Evolutionary conservation across 2,329 filamentous ascomycete species (phyloP).

Genomic region (Aspergillus sp.): DNA sequence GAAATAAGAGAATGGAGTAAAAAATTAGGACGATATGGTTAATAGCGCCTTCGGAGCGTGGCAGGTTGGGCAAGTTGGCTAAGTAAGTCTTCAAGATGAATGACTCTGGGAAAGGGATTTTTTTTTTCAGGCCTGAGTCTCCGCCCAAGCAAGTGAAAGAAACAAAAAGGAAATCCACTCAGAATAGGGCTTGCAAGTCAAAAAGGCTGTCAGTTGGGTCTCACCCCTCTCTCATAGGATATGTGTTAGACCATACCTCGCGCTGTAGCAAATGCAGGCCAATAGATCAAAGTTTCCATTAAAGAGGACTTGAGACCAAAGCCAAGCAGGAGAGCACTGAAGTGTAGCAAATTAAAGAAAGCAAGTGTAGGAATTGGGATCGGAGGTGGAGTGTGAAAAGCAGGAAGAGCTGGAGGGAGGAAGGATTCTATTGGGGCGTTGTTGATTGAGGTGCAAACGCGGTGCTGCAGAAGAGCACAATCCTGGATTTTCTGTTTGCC

Average conservation of each 20-base stretch:
- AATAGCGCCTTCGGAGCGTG: too few species aligned
- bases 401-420: neutral
- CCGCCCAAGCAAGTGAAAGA: neutral
- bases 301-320: neutral
- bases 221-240: neutral
- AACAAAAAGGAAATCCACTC: neutral
- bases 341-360: neutral
- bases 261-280: neutral
- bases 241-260: slow-evolving; percentile 1
- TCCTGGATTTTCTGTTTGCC: neutral
- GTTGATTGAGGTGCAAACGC: neutral
- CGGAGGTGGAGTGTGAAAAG: neutral
- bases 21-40: too few species aligned
- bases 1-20: neutral
- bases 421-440: neutral
- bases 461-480: neutral
- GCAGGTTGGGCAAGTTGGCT: too few species aligned
- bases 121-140: neutral
- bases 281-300: neutral
- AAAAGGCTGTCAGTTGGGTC: neutral
- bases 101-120: neutral
- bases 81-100: neutral
- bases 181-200: neutral
- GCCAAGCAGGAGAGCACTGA: neutral
- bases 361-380: neutral